phyloP scores from a whole-genome alignment of 78 protist genomes.

The Cavenderia fasciculata region DNA sequence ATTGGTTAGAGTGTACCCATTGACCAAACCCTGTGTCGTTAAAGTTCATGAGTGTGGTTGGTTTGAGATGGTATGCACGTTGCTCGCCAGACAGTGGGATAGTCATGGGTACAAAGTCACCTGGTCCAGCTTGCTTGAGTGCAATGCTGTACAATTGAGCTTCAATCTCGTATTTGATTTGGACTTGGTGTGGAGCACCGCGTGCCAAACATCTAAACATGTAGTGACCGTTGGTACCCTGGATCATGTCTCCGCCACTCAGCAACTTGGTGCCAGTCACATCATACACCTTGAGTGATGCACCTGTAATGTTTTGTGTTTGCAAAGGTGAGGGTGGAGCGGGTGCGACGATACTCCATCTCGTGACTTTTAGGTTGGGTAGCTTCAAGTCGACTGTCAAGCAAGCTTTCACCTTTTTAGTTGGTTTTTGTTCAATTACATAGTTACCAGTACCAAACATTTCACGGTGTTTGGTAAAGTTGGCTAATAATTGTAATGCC shows the following conservation, averaged over 20 bases:
- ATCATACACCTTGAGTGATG: neutral
- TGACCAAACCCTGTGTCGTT: neutral
- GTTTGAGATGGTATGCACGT: slow-evolving; percentile 32
- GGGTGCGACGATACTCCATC: slow-evolving; percentile 23
- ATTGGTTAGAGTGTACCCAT: slow-evolving; percentile 28
- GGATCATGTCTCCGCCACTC: neutral
- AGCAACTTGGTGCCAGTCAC: neutral
- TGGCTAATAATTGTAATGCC: neutral
- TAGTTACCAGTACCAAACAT: slow-evolving; percentile 3
- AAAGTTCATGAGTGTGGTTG: slow-evolving; percentile 26
- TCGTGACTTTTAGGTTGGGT: slow-evolving; percentile 39
- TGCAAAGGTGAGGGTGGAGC: slow-evolving; percentile 76
- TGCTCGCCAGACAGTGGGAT: neutral
- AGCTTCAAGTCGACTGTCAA: slow-evolving; percentile 7
- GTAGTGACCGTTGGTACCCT: slow-evolving; percentile 13
- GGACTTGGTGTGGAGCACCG: neutral
- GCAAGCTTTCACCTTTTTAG: slow-evolving; percentile 13
- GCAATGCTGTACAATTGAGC: slow-evolving; percentile 36
- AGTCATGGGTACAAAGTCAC: slow-evolving; percentile 13
- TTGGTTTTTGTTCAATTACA: slow-evolving; percentile 16
- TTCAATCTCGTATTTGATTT: slow-evolving; percentile 42
- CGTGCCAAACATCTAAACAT: slow-evolving; percentile 8
- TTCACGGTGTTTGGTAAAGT: slow-evolving; percentile 24
- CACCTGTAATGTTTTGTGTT: slow-evolving; percentile 30
- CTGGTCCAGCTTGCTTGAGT: neutral